Evolutionary conservation across 169 alveolate species (phyloP), one percentile per base, ranked within the genome.

Genomic region (Cryptosporidium sp.): DNA sequence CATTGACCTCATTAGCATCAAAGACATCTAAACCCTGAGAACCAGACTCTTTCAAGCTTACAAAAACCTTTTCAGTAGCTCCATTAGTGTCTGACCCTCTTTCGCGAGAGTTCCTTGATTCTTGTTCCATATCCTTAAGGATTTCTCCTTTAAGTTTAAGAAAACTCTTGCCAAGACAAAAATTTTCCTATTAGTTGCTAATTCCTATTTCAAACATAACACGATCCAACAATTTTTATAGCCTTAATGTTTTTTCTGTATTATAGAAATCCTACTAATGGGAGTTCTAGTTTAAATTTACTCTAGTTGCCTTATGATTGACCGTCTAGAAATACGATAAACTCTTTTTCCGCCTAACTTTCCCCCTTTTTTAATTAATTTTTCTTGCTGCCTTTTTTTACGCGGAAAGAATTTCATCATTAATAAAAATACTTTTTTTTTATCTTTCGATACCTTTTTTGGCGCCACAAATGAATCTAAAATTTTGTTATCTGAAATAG

Each of bases 91-190:
- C 29, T n/a, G 31, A 23, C 31, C 43, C 86, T 33, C 70, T 43
- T 23, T 58, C 48, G 18, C 35, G 68, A 59, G 71, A 58, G 68
- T 33, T 59, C 50, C 48, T 73, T 26, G 37, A 43, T 50, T 33
- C 86, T 73, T 73, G 55, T 16, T 73, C 86, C 86, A 73, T 73
- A 43, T 55, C 86, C 86, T 50, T 23, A 37, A 73, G 71, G 86
- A 45, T 73, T 70, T 26, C 45, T 35, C 86, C 86, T 12, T 7
- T 73, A 23, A 41, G 52, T 59, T 73, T 52, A 31, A 45, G 48
- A 51, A 73, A 73, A 73, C 70, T 59, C 70, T 58, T 37, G 52
- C 86, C 86, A 35, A 59, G 59, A 51, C 55, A 73, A 39, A 48
- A 48, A 58, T 52, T 33, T 59, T 73, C 51, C 55, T 52, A 26